Percentiles rank a stretch among this genome's conserved stretches.
Evolutionary conservation across 768 basidiomycete genomes (phyloP).

Genomic region (Mycena filopes): DNA sequence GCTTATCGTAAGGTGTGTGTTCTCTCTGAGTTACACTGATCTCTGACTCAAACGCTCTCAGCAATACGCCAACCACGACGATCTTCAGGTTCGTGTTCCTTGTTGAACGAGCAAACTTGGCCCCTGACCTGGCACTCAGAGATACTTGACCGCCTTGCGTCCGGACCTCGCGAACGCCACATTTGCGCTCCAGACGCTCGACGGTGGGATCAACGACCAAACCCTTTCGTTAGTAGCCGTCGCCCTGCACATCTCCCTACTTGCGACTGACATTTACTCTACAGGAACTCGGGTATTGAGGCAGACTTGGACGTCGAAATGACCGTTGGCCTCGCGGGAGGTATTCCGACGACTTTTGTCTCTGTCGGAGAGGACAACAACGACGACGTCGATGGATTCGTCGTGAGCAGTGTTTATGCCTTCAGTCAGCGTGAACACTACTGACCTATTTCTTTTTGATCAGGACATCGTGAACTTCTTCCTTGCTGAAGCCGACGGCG

Average conservation of each 20-base stretch:
- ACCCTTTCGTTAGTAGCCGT: constrained; percentile 27
- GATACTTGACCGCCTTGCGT: neutral
- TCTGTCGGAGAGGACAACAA: constrained; percentile 24
- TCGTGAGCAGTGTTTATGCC: neutral
- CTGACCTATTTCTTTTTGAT: constrained; percentile 14
- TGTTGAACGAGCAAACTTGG: too few relatives aligned
- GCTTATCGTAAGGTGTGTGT: constrained; percentile 37
- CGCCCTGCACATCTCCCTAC: too few relatives aligned
- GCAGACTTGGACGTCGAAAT: constrained; percentile 55
- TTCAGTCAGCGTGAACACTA: too few relatives aligned
- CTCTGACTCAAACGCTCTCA: constrained; percentile 8
- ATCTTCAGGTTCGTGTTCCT: too few relatives aligned
- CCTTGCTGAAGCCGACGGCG: constrained; percentile 52
- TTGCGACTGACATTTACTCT: too few relatives aligned
- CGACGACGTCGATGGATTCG: constrained; percentile 3
- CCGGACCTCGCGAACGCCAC: constrained; percentile 21
- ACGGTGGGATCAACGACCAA: constrained; percentile 40
- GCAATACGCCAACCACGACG: neutral
- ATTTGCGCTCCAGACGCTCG: constrained; percentile 33
- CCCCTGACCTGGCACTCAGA: neutral
- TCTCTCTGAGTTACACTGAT: constrained; percentile 3
- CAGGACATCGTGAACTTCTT: constrained; percentile 41
- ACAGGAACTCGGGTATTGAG: constrained; percentile 39
- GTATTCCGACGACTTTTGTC: constrained; percentile 50
- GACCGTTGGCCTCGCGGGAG: constrained; percentile 48